Conservation (phyloP, 306 rosid genomes). For the Hippophae tibetana region DNA sequence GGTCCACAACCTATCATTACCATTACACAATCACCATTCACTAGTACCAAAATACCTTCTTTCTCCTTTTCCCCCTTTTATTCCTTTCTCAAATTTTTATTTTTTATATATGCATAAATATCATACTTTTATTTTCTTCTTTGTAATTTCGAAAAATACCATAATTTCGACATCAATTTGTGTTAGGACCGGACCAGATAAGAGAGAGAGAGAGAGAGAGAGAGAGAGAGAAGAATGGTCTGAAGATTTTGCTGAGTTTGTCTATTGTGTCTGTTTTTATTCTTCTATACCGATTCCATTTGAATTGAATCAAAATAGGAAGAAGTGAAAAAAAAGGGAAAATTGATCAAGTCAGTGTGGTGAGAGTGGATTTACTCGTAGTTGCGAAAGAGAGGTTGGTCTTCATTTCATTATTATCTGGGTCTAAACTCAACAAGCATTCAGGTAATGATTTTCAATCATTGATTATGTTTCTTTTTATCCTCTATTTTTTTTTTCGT, state of each 20-base stretch:
- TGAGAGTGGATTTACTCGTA: constrained; percentile 11
- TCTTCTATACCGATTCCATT: constrained; percentile 5
- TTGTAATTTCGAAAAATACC: constrained; percentile 33
- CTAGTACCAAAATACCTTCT: constrained; percentile 2
- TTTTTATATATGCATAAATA: not conserved
- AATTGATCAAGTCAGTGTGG: constrained; percentile 18
- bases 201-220: not conserved
- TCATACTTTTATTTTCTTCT: constrained; percentile 32
- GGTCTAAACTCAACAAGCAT: constrained; percentile 24
- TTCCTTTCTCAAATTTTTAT: constrained; percentile 5
- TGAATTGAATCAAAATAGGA: constrained; percentile 12
- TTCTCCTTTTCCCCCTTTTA: constrained; percentile 16
- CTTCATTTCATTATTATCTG: constrained; percentile 17
- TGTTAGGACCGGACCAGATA: constrained; percentile 4
- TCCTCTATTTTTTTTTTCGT: not conserved
- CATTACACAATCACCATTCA: constrained; percentile 31
- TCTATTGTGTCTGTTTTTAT: not conserved
- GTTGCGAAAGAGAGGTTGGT: constrained; percentile 18
- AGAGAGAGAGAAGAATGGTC: not conserved
- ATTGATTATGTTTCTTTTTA: constrained; percentile 1
- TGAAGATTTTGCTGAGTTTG: not conserved
- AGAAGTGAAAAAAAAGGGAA: not conserved
- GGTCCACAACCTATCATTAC: constrained; percentile 55
- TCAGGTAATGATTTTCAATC: constrained; percentile 39
- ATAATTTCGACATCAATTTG: constrained; percentile 26